Conservation (phyloP, 2,329 filamentous ascomycete species). For the Pseudopithomyces chartarum region DNA sequence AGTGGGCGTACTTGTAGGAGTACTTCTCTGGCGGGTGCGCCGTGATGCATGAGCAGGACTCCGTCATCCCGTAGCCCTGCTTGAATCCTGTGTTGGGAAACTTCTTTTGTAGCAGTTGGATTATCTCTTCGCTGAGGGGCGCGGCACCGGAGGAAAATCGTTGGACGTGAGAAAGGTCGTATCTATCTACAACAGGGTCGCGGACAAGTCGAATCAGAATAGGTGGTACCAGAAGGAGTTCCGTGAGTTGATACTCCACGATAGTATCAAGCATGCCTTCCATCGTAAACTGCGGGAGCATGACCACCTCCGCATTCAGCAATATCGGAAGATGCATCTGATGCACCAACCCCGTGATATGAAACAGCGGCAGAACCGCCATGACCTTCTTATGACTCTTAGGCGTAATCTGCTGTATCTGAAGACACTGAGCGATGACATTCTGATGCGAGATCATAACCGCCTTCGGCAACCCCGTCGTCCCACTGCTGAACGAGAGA, state of each 20-base stretch:
- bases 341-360: constrained; percentile 44
- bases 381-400: constrained; percentile 48
- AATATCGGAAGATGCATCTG: constrained; percentile 66
- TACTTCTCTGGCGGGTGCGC: constrained; percentile 62
- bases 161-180: constrained; percentile 61
- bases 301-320: constrained; percentile 68
- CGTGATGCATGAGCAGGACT: constrained; percentile 67
- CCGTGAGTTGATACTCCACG: constrained; percentile 55
- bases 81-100: constrained; percentile 67
- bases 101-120: constrained; percentile 59
- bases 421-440: constrained; percentile 62
- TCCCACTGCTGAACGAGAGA: constrained; percentile 45
- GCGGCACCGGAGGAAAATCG: constrained; percentile 66
- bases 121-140: constrained; percentile 62
- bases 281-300: constrained; percentile 68
- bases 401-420: constrained; percentile 51
- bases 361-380: constrained; percentile 41
- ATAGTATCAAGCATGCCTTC: constrained; percentile 53
- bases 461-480: constrained; percentile 45
- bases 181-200: constrained; percentile 59
- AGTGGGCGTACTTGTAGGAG: constrained; percentile 62
- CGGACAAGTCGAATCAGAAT: constrained; percentile 66
- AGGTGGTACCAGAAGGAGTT: constrained; percentile 59
- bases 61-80: constrained; percentile 73
- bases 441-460: constrained; percentile 45